Percentiles rank a stretch among this genome's conserved stretches.
phyloP scores from a whole-genome alignment of 148 eudicot genomes.

The Heliosperma pusillum region DNA sequence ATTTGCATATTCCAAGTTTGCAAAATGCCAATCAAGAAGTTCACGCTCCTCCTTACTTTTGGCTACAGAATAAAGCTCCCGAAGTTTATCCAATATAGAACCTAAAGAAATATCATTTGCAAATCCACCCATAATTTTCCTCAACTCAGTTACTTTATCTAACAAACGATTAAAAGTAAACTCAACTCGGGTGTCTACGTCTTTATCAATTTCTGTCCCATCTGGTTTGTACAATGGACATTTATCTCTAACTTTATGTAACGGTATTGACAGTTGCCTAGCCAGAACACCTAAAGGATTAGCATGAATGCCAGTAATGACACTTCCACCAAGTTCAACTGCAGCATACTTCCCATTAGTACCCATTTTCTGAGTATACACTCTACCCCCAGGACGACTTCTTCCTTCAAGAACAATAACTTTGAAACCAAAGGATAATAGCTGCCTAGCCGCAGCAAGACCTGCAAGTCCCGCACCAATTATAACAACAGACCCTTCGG shows the following conservation, averaged over 20 bases:
- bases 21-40: conserved; percentile 89
- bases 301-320: conserved; percentile 90
- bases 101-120: conserved; percentile 69
- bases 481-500: conserved; percentile 73
- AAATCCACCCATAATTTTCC: conserved; percentile 69
- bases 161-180: conserved; percentile 65
- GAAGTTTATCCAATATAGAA: conserved; percentile 69
- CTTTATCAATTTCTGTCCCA: conserved; percentile 54
- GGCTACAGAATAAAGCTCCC: conserved; percentile 60
- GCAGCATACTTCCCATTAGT: conserved; percentile 53
- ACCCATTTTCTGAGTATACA: conserved; percentile 82
- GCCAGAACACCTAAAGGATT: conserved; percentile 93
- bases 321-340: conserved; percentile 92
- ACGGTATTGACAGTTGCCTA: conserved; percentile 79
- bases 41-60: conserved; percentile 67
- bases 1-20: conserved; percentile 93
- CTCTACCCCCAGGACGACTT: conserved; percentile 88
- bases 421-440: conserved; percentile 78
- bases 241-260: conserved; percentile 84
- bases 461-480: conserved; percentile 94
- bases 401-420: conserved; percentile 87
- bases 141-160: conserved; percentile 71
- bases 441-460: conserved; percentile 89
- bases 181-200: conserved; percentile 57
- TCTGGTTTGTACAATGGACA: conserved; percentile 89